Evolutionary conservation across 176 grass and related monocot genomes (phyloP).

Genomic region (Miscanthus lutarioriparius): DNA sequence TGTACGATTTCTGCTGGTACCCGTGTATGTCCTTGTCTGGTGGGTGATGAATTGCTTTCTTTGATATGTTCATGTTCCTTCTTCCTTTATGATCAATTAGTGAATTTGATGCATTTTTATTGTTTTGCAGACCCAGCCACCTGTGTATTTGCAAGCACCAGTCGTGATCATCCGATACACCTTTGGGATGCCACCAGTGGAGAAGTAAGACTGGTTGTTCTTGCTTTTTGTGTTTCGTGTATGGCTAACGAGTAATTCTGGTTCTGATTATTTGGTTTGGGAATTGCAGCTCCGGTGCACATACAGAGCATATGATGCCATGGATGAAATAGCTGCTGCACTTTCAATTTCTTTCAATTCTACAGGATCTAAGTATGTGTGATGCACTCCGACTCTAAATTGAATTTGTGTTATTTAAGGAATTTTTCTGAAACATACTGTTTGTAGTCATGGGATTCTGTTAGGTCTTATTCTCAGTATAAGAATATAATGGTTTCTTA

Average conservation of each 20-base stretch:
- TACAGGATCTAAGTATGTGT: constrained; percentile 77
- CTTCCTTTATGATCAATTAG: not conserved
- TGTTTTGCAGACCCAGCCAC: constrained; percentile 79
- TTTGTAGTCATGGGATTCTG: constrained; percentile 3
- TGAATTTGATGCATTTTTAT: constrained; percentile 30
- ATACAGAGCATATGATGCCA: constrained; percentile 89
- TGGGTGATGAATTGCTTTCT: constrained; percentile 37
- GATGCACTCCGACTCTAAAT: not conserved
- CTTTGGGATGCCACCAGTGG: constrained; percentile 87
- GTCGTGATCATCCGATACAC: constrained; percentile 89
- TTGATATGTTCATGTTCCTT: not conserved
- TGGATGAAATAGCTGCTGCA: constrained; percentile 93
- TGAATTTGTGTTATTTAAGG: constrained; percentile 5
- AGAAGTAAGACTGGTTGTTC: constrained; percentile 50
- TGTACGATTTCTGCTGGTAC: constrained; percentile 97
- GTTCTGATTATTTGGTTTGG: constrained; percentile 10
- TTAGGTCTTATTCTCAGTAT: not conserved
- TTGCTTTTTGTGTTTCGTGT: constrained; percentile 6
- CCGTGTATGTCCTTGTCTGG: constrained; percentile 84
- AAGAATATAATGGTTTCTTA: constrained; percentile 1
- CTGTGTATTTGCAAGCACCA: constrained; percentile 87
- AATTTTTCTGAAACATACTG: constrained; percentile 5
- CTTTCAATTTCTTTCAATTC: constrained; percentile 94
- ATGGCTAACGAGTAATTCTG: not conserved
- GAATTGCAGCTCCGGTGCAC: constrained; percentile 82